Base-by-base conservation (phyloP, 306 rosid genomes). In the Carpinus fangiana region DNA sequence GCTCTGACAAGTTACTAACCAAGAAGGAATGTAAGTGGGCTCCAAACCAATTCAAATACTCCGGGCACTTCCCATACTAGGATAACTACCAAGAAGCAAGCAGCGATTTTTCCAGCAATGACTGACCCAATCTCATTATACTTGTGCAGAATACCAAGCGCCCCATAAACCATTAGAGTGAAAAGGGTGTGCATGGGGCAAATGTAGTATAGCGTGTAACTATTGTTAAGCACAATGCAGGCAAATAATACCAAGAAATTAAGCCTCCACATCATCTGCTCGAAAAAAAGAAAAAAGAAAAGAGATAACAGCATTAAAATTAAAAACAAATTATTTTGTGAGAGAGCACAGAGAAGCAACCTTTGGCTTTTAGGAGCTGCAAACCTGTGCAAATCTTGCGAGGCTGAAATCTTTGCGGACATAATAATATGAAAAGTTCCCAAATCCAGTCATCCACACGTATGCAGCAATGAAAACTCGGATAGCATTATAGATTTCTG, bases 181-280 rank as follows among this genome's bases (percentile, higher is more conserved):
- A 93, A 91, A 55, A 95, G 93, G 45, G 99, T 95, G 86, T 95
- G 99, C 98, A 95, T 93, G 23, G 99, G 99, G 82, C 99, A 95
- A 80, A 95, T 93, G 89, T 95, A 95, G 90, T 93, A 95, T 21
- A 95, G 83, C 91, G 85, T 90, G 83, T 95, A 95, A 86, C 93
- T 95, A 88, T 95, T 95, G 90, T 93, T 78, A 38, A 95, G 99
- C 77, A 93, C 86, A 66, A 95, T 12, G 82, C 98, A 95, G 77
- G 89, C 82, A 83, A 91, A 87, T 28, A 93, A 23, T 74, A 95
- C 98, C 85, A 93, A 89, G 90, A 93, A 95, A 84, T 95, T 95
- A 80, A 95, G 97, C 84, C 99, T 88, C 99, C 99, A 95, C 99
- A 95, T 95, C 99, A 95, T 93, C 99, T 95, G 94, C 83, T 73